Conservation (phyloP, 345 rosid genomes). For the Citrus maxima region DNA sequence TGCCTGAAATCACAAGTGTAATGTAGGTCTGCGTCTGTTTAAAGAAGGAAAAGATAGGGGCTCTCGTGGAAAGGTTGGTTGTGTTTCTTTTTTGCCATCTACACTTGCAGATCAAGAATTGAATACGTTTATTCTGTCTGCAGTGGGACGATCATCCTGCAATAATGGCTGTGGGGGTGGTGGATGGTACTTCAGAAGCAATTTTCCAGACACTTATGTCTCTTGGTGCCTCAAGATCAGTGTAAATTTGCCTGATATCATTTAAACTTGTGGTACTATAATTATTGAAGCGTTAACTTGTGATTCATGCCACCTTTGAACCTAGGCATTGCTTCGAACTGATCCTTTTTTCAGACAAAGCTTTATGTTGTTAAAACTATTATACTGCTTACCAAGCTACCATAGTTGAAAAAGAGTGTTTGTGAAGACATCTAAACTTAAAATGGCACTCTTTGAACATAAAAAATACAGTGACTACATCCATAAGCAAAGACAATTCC, state of each 20-base stretch:
- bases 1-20: slow-evolving; percentile 18
- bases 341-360: neutral
- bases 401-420: neutral
- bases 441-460: neutral
- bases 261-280: neutral
- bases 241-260: slow-evolving; percentile 40
- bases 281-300: slow-evolving; percentile 1
- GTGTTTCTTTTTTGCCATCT: slow-evolving; percentile 16
- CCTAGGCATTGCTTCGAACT: neutral
- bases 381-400: neutral
- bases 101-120: neutral
- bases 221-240: slow-evolving; percentile 94
- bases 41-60: slow-evolving; percentile 89
- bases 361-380: neutral
- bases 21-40: slow-evolving; percentile 82
- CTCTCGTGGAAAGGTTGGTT: slow-evolving; percentile 60
- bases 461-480: neutral
- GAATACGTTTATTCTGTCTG: slow-evolving; percentile 7
- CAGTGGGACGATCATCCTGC: slow-evolving; percentile 99
- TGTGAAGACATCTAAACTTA: neutral
- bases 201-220: slow-evolving; percentile 91
- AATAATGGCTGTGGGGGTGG: slow-evolving; percentile 95
- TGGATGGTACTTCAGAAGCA: slow-evolving; percentile 89
- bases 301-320: neutral
- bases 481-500: neutral